Evolutionary conservation across 768 basidiomycete species (phyloP).

Genomic region (Boletus subcaerulescens): DNA sequence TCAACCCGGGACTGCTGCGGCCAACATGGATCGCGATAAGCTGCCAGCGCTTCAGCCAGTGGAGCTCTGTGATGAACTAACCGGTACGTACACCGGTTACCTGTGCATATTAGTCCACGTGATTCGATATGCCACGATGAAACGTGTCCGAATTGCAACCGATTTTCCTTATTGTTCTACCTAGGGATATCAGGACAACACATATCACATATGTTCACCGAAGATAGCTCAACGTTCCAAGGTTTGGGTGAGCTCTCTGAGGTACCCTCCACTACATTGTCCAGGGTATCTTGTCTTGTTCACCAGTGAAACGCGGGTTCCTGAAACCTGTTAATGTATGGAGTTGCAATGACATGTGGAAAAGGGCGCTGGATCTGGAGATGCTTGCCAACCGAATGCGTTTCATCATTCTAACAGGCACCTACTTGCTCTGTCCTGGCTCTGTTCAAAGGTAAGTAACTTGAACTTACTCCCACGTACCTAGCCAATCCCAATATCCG

Average conservation of each 20-base stretch:
- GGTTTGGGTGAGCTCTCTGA: no score
- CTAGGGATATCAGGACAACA: no score
- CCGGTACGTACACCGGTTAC: neutral
- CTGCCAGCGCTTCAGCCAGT: neutral
- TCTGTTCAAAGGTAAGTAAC: neutral
- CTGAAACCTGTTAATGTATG: neutral
- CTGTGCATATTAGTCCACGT: neutral
- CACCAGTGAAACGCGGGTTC: neutral
- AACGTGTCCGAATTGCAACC: neutral
- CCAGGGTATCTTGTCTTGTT: neutral
- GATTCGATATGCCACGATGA: neutral
- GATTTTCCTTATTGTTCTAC: no score
- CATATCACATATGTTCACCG: no score
- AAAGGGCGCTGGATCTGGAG: neutral
- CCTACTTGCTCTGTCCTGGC: no score
- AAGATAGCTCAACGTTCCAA: no score
- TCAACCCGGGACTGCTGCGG: constrained; percentile 3
- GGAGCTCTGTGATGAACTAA: neutral
- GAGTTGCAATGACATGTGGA: no score
- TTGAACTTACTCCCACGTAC: neutral
- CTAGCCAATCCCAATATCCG: no score
- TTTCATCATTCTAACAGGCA: constrained; percentile 4
- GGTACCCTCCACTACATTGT: no score
- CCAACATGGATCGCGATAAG: neutral
- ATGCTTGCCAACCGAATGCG: neutral